Evolutionary conservation across 345 rosid genomes (phyloP).

Genomic region (Citrus reticulata): DNA sequence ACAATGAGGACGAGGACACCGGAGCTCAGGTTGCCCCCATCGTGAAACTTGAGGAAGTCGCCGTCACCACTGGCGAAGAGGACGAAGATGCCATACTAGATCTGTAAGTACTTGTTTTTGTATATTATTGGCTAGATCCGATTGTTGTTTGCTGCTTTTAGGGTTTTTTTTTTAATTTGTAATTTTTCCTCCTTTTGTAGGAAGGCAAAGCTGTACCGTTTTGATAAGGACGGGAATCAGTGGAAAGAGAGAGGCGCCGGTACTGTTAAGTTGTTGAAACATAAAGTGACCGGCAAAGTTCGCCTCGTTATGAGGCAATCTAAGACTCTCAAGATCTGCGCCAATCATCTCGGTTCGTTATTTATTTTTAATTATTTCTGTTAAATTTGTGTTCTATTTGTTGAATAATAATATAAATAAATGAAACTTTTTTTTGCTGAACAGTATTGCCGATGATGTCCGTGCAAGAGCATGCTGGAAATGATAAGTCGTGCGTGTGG

Average conservation of each 20-base stretch:
- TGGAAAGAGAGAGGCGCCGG: slow-evolving; percentile 99
- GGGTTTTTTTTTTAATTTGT: not conserved
- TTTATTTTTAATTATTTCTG: not conserved
- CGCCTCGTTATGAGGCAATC: slow-evolving; percentile 93
- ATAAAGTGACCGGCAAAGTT: slow-evolving; percentile 69
- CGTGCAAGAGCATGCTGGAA: slow-evolving; percentile 74
- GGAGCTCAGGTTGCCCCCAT: slow-evolving; percentile 91
- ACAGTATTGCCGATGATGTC: slow-evolving; percentile 50
- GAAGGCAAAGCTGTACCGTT: slow-evolving; percentile 87
- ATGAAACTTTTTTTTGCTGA: not conserved
- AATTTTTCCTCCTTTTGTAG: slow-evolving; percentile 23
- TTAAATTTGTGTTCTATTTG: not conserved
- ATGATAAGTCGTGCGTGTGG: slow-evolving; percentile 71
- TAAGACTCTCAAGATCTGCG: slow-evolving; percentile 97
- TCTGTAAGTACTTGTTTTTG: slow-evolving; percentile 39
- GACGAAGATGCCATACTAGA: slow-evolving; percentile 76
- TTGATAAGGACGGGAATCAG: slow-evolving; percentile 73
- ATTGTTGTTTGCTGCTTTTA: not conserved
- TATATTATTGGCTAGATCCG: not conserved
- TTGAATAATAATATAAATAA: not conserved
- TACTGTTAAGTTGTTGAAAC: slow-evolving; percentile 81
- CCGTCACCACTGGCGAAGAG: slow-evolving; percentile 89
- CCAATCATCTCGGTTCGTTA: slow-evolving; percentile 75
- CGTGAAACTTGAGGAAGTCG: slow-evolving; percentile 75
- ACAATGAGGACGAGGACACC: slow-evolving; percentile 90